Evolutionary conservation across 176 grass and related monocot species (phyloP).

Genomic region (Melocanna baccifera): DNA sequence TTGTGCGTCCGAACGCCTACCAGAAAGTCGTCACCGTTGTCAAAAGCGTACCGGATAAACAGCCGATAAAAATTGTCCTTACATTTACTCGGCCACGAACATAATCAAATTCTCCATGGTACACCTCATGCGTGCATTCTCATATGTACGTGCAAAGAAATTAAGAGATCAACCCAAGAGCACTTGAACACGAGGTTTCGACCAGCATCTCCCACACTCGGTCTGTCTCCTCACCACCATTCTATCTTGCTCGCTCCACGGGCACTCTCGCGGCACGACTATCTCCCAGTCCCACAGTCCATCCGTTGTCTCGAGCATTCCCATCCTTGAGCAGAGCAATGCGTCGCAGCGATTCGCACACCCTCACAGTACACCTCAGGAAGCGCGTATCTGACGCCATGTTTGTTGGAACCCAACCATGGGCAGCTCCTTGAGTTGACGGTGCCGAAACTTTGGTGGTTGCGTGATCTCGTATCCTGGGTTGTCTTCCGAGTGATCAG

Average conservation of each 20-base stretch:
- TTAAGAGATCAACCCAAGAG: background rate
- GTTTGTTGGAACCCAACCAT: background rate
- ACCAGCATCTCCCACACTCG: background rate
- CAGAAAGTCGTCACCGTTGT: too few relatives aligned
- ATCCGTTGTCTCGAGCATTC: background rate
- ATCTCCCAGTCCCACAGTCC: background rate
- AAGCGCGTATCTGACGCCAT: background rate
- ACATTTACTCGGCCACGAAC: too few relatives aligned
- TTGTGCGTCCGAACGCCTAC: too few relatives aligned
- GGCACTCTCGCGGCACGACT: background rate
- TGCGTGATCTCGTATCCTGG: background rate
- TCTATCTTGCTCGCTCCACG: background rate
- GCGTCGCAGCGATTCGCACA: background rate
- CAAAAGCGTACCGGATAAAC: too few relatives aligned
- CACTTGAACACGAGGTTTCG: background rate
- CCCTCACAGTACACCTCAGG: background rate
- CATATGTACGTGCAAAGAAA: too few relatives aligned
- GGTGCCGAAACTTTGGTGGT: background rate
- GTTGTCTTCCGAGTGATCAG: background rate
- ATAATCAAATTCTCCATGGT: too few relatives aligned
- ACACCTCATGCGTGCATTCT: too few relatives aligned
- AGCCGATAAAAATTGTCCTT: too few relatives aligned
- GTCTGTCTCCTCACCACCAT: background rate
- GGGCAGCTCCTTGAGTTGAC: background rate
- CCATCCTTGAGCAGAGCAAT: background rate